Evolutionary conservation across 2,329 filamentous ascomycete species (phyloP).

Genomic region (Fusarium chaquense): DNA sequence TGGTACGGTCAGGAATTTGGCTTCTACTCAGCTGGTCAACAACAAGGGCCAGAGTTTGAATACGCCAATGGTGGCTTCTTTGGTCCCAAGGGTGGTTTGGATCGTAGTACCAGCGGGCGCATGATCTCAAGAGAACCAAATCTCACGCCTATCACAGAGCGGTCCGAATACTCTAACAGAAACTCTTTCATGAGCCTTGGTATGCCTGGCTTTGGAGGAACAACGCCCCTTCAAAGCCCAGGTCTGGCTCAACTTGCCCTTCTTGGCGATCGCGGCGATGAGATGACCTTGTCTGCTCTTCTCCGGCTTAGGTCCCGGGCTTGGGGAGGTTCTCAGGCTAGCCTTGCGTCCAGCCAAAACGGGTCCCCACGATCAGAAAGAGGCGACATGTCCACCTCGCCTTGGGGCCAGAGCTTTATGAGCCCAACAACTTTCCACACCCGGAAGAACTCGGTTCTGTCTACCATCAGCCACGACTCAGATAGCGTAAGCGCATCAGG

Average conservation of each 20-base stretch:
- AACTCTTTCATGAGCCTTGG: constrained; percentile 86
- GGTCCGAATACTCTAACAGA: constrained; percentile 94
- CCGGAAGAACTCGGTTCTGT: constrained; percentile 64
- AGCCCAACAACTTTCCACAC: constrained; percentile 52
- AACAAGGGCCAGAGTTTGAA: constrained; percentile 63
- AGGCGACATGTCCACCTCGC: constrained; percentile 61
- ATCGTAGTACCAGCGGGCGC: constrained; percentile 78
- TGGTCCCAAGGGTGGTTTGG: constrained; percentile 75
- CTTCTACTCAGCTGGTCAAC: constrained; percentile 77
- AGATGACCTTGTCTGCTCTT: constrained; percentile 80
- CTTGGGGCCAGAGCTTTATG: constrained; percentile 49
- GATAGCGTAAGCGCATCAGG: constrained; percentile 60
- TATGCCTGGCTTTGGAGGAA: constrained; percentile 56
- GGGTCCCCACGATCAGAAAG: constrained; percentile 64
- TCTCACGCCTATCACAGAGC: constrained; percentile 94
- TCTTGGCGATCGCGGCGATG: constrained; percentile 67
- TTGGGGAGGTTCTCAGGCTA: constrained; percentile 85
- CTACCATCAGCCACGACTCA: constrained; percentile 62
- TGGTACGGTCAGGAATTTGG: constrained; percentile 98
- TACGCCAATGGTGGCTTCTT: constrained; percentile 91
- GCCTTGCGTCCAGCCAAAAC: constrained; percentile 68
- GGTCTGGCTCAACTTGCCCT: constrained; percentile 82
- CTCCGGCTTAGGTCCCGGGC: constrained; percentile 79
- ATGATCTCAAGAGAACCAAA: constrained; percentile 86
- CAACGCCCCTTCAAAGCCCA: constrained; percentile 71